Base-by-base conservation (phyloP, 1,284 basidiomycete species). In the Earliella scabrosa region DNA sequence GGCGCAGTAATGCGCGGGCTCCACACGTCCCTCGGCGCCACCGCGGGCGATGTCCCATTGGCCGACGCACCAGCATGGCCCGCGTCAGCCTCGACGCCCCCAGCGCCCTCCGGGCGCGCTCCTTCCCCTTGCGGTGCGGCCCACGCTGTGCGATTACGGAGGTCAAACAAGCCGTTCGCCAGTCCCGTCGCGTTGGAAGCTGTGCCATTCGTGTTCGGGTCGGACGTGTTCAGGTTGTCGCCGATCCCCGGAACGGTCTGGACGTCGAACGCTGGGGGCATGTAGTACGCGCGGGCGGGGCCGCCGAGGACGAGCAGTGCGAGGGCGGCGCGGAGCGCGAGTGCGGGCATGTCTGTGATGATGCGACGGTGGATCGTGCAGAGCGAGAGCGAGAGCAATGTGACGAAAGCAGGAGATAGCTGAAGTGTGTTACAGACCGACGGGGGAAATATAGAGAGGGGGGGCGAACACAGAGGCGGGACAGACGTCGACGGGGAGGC, bases 161-260 rank as follows among this genome's bases (percentile, higher is more conserved):
- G 92, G 79, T 80, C 91, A 72, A 87, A 80, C 67, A 75, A 75
- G 4, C 20, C 39, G 21, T 5, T 11, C 11, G 21, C 3, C 21
- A 18, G n/a, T 10, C 10, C n/a, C 16, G 58, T 73, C 1, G 75
- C 77, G 20, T 76, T 77, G 3, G 27, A 38, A 5, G 39, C 14
- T 16, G 32, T 27, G 35, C 41, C 38, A 13, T 50, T 23, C 13
- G 23, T 36, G 16, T 41, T 11, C n/a, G n/a, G n/a, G 41, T 45
- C 32, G 16, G 27, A 26, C 20, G n/a, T 26, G 16, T 20, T 43
- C 29, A 9, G 38, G 43, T 34, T 34, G 47, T 35, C 24, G 29
- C 44, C 49, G n/a, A n/a, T n/a, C n/a, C n/a, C n/a, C n/a, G 48
- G 41, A 3, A 49, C 49, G 16, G 60, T 48, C 38, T 41, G 45